A percentile compares a stretch with the other conserved stretches of the same genome.
These are phyloP conservation scores for Phytophthora sojae DNA, from an alignment of 352 stramenopile genomes.

Conservation along the genomic window DNA sequence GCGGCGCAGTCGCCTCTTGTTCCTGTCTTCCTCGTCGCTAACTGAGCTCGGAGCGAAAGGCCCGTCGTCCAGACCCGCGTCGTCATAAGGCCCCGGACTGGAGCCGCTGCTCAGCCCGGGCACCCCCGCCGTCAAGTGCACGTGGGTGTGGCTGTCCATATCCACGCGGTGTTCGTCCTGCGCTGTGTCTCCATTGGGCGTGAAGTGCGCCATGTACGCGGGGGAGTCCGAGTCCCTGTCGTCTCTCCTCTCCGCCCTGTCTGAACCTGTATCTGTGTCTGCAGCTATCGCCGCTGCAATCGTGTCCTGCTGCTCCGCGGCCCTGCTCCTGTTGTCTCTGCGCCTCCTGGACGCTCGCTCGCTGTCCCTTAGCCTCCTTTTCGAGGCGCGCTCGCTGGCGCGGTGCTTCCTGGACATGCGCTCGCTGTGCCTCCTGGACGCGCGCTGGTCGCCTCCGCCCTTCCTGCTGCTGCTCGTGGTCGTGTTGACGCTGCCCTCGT, in stretches of 20 bases:
- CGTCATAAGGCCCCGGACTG: constrained; percentile 19
- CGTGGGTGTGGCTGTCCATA: constrained; percentile 28
- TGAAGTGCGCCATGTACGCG: constrained; percentile 43
- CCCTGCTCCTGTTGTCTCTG: not conserved
- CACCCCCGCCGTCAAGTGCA: constrained; percentile 18
- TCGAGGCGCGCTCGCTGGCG: too few relatives aligned
- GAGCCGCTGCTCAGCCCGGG: constrained; percentile 18
- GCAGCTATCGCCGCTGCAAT: not conserved
- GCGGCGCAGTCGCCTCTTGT: constrained; percentile 54
- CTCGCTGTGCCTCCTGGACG: constrained; percentile 2
- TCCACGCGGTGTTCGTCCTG: constrained; percentile 33
- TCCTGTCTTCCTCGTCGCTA: constrained; percentile 56
- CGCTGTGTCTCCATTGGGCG: constrained; percentile 26
- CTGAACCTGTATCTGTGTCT: constrained; percentile 14
- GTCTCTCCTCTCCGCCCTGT: constrained; percentile 9
- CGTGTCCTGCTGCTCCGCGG: not conserved
- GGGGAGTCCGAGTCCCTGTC: constrained; percentile 19
- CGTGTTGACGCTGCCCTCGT: constrained; percentile 16
- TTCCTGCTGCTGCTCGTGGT: constrained; percentile 26
- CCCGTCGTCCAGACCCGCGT: constrained; percentile 24
- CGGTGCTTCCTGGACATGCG: too few relatives aligned
- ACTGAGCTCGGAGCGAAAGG: constrained; percentile 24
- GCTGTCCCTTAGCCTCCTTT: too few relatives aligned
- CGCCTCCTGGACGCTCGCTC: constrained; percentile 1
- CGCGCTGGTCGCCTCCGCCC: constrained; percentile 9